These are phyloP conservation scores for Fagopyrum esculentum DNA, from an alignment of 148 eudicot species.

Conservation along the genomic window DNA sequence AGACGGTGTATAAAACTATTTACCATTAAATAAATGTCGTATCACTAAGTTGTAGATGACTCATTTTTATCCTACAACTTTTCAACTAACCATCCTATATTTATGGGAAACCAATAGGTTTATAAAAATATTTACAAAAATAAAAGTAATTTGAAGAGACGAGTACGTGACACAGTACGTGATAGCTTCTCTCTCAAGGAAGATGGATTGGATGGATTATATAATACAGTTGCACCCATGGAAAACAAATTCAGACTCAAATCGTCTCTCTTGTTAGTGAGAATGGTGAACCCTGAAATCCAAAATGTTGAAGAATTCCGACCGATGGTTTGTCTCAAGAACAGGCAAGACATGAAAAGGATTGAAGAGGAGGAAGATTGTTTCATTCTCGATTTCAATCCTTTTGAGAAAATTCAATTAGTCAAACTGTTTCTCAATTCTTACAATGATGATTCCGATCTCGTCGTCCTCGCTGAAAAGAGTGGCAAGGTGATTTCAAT, in stretches of 20 bases:
- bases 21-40: too few relatives aligned
- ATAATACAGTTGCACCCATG: too few relatives aligned
- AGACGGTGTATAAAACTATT: too few relatives aligned
- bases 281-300: slow-evolving; percentile 3
- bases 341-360: slow-evolving; percentile 21
- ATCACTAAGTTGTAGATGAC: too few relatives aligned
- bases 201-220: too few relatives aligned
- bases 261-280: neutral
- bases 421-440: slow-evolving; percentile 28
- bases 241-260: neutral
- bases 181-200: too few relatives aligned
- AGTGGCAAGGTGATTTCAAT: slow-evolving; percentile 33
- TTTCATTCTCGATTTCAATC: slow-evolving; percentile 31
- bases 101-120: too few relatives aligned
- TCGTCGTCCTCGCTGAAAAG: slow-evolving; percentile 38
- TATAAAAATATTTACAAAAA: too few relatives aligned
- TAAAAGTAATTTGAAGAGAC: too few relatives aligned
- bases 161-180: too few relatives aligned
- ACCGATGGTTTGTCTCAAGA: slow-evolving; percentile 31
- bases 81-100: too few relatives aligned
- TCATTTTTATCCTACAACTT: too few relatives aligned
- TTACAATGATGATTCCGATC: neutral
- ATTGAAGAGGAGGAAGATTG: slow-evolving; percentile 29
- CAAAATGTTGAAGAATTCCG: slow-evolving; percentile 22
- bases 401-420: slow-evolving; percentile 12